Evolutionary conservation across 148 eudicot genomes (phyloP), one percentile per base, ranked within the genome.

Genomic region (Rhododendron ovatum): DNA sequence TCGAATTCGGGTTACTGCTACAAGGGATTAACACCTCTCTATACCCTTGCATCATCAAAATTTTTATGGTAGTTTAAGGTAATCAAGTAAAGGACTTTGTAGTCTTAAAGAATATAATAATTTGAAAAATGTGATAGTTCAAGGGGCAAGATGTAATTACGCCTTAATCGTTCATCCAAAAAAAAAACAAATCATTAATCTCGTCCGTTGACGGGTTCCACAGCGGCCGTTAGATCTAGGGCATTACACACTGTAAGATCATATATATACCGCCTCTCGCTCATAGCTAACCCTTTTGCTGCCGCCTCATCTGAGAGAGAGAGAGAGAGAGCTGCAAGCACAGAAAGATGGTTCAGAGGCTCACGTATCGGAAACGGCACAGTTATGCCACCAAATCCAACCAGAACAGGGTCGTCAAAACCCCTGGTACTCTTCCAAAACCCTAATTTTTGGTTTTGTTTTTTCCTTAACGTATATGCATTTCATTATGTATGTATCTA

Each of bases 321-420:
- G 59, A 20, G 69, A 30, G 37, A 28, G 65, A 22, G 65, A 6
- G 65, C 65, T 59, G 65, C 22, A 22, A 22, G 65, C n/a, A 48
- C 41, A 9, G 67, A 61, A 83, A 79, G 81, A 91, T 91, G 92
- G 92, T 88, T 30, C 93, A 90, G 86, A 79, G 92, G 24, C 91
- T 90, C 45, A 90, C 91, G 15, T 89, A 89, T 53, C 84, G 93
- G 47, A 90, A 45, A 77, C 86, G 92, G 84, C 92, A 90, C 22
- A 90, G 93, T 82, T 91, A 91, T 50, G 93, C 93, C 86, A 91
- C 93, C 87, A 91, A 89, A 84, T 91, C 93, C 85, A 91, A 90
- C 71, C 91, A 87, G 74, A 88, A 91, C 82, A 85, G 93, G 74
- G 83, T 89, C 69, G 92, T 90, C 88, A 90, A 89, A 88, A 92